Evolutionary conservation across 495 filamentous ascomycete species (phyloP).

Genomic region (Penicillium diatomitis): DNA sequence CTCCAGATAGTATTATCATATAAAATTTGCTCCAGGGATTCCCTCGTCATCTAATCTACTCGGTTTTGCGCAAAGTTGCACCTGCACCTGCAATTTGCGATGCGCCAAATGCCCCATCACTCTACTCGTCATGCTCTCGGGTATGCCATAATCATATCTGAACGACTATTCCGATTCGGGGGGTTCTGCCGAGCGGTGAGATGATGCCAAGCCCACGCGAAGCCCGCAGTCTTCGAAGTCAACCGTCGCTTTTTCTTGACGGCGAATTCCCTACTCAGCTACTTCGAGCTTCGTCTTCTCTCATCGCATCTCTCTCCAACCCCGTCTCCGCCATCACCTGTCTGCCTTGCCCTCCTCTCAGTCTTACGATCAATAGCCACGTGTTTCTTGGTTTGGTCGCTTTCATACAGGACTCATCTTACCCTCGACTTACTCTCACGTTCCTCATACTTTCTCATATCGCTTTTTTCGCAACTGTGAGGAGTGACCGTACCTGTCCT

Average conservation of each 20-base stretch:
- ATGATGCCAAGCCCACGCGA: constrained; percentile 17
- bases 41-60: background rate
- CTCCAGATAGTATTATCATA: too few species aligned
- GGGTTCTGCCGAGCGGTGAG: constrained; percentile 20
- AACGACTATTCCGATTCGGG: background rate
- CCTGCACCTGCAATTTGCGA: too few species aligned
- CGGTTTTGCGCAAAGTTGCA: too few species aligned
- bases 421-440: constrained; percentile 4
- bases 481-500: constrained; percentile 4
- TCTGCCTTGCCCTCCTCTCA: constrained; percentile 7
- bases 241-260: constrained; percentile 26
- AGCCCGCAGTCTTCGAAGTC: constrained; percentile 19
- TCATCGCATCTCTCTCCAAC: constrained; percentile 4
- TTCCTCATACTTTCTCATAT: constrained; percentile 8
- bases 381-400: constrained; percentile 1
- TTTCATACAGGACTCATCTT: constrained; percentile 26
- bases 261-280: constrained; percentile 21
- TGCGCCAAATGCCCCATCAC: background rate
- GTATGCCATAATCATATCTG: background rate
- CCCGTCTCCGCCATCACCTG: constrained; percentile 3
- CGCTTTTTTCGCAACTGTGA: constrained; percentile 8
- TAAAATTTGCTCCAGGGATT: too few species aligned
- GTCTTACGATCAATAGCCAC: constrained; percentile 1
- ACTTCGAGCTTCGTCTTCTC: constrained; percentile 17
- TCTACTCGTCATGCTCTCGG: background rate